A percentile compares a stretch with the other conserved stretches of the same genome.
Evolutionary conservation across 1,284 basidiomycete genomes (phyloP).

Genomic region (Clitocybe nebularis): DNA sequence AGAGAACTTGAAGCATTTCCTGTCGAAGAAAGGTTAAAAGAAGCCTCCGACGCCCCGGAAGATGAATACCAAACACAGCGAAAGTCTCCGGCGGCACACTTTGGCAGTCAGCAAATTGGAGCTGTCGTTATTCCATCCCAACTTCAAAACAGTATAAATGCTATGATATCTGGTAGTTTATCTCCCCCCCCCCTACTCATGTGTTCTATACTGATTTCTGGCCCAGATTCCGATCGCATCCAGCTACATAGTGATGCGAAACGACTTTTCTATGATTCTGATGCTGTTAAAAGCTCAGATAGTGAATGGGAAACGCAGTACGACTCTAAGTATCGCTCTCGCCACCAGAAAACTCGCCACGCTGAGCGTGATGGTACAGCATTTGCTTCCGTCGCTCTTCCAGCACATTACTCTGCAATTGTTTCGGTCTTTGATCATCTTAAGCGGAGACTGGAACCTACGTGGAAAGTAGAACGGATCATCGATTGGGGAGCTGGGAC

Average conservation of each 20-base stretch:
- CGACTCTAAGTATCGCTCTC: conserved; percentile 55
- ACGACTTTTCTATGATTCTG: conserved; percentile 53
- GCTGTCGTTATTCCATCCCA: conserved; percentile 67
- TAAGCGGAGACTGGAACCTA: conserved; percentile 55
- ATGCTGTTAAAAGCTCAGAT: conserved; percentile 25
- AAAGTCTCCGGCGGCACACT: conserved; percentile 77
- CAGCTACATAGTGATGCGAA: conserved; percentile 65
- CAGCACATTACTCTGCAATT: conserved; percentile 74
- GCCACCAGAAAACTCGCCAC: conserved; percentile 52
- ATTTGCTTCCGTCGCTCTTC: conserved; percentile 70
- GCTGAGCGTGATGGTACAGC: conserved; percentile 66
- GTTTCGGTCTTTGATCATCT: conserved; percentile 62
- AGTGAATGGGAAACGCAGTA: conserved; percentile 51
- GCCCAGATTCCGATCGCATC: conserved; percentile 58
- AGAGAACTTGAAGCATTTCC: conserved; percentile 49
- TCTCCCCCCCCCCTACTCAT: conserved; percentile 6
- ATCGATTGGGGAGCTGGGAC: conserved; percentile 76
- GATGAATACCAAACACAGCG: conserved; percentile 41
- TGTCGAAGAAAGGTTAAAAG: conserved; percentile 15
- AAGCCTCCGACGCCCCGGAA: conserved; percentile 30
- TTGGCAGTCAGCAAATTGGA: conserved; percentile 72
- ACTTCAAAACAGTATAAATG: conserved; percentile 56
- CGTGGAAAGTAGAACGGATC: conserved; percentile 54
- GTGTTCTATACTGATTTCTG: conserved; percentile 12
- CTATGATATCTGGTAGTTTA: conserved; percentile 54